Evolutionary conservation across 2,329 filamentous ascomycete genomes (phyloP), one percentile per base, ranked within the genome.

Genomic region (Thyridium curvatum): DNA sequence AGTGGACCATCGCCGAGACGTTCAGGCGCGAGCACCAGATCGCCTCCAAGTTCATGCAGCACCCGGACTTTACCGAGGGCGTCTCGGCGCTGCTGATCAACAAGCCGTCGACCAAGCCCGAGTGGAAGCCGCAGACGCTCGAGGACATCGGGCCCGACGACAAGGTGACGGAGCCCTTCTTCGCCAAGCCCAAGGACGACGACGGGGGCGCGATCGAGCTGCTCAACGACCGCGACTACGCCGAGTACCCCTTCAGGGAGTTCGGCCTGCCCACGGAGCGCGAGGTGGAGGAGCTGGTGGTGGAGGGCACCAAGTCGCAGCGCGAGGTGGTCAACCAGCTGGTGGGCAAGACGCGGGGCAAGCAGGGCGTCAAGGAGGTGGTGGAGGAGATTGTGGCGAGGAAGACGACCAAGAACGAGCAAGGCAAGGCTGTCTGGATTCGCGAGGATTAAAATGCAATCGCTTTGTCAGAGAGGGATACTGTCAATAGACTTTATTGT

Each of bases 41-140:
- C 43, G 89, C 91, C 2, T 69, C 74, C 42, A 77, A 80, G 46
- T 97, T 98, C 69, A 97, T 98, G 91, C 72, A 74, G 41, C 84
- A 93, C 59, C 84, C 79, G 4, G 93, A 98, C 62, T 98, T 98
- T 55, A 81, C 81, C 32, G 87, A 94, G 64, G 93, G 93, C 39
- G 91, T 98, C n/a, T 79, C 79, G 37, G 83, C 88, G 17, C 75
- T 84, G 35, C 73, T 98, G 31, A 75, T 93, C 51, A 73, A 79
- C 54, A 88, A 88, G 64, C 52, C 56, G 14, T 55, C 55, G 50
- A 65, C 55, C 13, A 69, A 70, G 16, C 86, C 90, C 2, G 67
- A 72, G 44, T 98, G 93, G 93, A 62, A 83, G 46, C 90, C 89
- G 4, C 72, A 75, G 32, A 78, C 74, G 7, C 71, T 97, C 2